These are phyloP conservation scores for Grifola frondosa DNA, from an alignment of 1,284 basidiomycete genomes.

Conservation along the genomic window DNA sequence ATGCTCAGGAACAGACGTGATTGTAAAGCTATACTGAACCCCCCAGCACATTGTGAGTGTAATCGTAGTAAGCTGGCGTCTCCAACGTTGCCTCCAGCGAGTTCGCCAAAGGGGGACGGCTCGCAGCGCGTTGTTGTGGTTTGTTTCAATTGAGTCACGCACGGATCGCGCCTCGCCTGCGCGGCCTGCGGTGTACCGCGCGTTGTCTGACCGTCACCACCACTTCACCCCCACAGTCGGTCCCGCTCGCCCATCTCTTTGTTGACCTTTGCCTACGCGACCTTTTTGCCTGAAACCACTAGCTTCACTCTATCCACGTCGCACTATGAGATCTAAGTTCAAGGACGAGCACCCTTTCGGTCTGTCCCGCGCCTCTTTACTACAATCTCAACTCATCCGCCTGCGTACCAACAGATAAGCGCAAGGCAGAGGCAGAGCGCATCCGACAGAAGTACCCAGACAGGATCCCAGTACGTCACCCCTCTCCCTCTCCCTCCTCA, in stretches of 20 bases:
- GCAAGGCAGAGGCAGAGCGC: constrained; percentile 96
- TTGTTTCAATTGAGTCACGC: constrained; percentile 35
- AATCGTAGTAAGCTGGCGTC: no score
- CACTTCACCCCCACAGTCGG: constrained; percentile 25
- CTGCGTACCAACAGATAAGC: constrained; percentile 73
- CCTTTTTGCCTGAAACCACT: background rate
- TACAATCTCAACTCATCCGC: constrained; percentile 28
- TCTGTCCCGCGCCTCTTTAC: constrained; percentile 42
- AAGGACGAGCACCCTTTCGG: constrained; percentile 99
- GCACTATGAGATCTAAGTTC: constrained; percentile 92
- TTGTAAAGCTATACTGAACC: no score
- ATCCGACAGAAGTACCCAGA: constrained; percentile 99
- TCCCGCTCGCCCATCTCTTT: constrained; percentile 9
- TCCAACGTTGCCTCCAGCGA: no score
- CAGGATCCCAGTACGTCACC: constrained; percentile 85
- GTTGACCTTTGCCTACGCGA: background rate
- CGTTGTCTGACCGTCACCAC: constrained; percentile 25
- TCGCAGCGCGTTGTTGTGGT: constrained; percentile 32
- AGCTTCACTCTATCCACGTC: background rate
- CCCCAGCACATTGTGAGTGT: no score
- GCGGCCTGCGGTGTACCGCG: constrained; percentile 19
- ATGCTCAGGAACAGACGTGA: no score
- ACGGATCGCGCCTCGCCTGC: constrained; percentile 25
- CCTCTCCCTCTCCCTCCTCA: constrained; percentile 2
- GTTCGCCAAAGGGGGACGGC: constrained; percentile 24